Conservation (phyloP, 805 yeast genomes). For the Candida gorgasii region DNA sequence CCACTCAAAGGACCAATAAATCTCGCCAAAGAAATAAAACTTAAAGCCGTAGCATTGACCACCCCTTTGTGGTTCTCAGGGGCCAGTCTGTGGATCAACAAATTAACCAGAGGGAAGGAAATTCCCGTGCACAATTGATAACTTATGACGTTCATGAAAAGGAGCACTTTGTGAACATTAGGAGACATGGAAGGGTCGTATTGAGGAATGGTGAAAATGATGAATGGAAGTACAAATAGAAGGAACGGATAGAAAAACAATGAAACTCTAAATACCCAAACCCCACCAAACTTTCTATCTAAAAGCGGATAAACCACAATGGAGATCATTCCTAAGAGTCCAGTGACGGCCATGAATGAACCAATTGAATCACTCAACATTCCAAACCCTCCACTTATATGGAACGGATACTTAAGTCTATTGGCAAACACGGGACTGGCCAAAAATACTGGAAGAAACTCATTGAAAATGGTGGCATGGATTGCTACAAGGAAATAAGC, state of each 20-base stretch:
- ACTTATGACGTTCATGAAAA: conserved; percentile 30
- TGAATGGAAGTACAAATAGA: conserved; percentile 29
- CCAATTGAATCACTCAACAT: conserved; percentile 30
- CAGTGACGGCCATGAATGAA: conserved; percentile 35
- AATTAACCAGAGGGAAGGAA: conserved; percentile 35
- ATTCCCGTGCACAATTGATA: conserved; percentile 33
- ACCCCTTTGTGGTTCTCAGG: conserved; percentile 33
- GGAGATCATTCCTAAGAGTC: conserved; percentile 35
- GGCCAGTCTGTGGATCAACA: conserved; percentile 37
- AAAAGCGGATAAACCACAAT: conserved; percentile 40
- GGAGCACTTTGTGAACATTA: conserved; percentile 27
- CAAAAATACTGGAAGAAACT: conserved; percentile 36
- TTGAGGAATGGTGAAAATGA: conserved; percentile 31
- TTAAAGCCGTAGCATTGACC: conserved; percentile 34
- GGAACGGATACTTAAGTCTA: conserved; percentile 29
- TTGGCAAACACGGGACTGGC: conserved; percentile 24
- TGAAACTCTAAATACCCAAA: conserved; percentile 23
- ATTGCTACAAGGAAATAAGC: conserved; percentile 35
- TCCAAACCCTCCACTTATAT: conserved; percentile 38
- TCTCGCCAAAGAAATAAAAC: conserved; percentile 32
- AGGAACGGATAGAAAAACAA: conserved; percentile 32
- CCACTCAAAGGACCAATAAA: conserved; percentile 33
- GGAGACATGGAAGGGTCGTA: conserved; percentile 25
- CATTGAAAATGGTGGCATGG: conserved; percentile 31
- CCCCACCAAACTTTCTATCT: conserved; percentile 23